These are phyloP conservation scores for Fusarium sororula DNA, from an alignment of 2,329 filamentous ascomycete species.

Conservation along the genomic window DNA sequence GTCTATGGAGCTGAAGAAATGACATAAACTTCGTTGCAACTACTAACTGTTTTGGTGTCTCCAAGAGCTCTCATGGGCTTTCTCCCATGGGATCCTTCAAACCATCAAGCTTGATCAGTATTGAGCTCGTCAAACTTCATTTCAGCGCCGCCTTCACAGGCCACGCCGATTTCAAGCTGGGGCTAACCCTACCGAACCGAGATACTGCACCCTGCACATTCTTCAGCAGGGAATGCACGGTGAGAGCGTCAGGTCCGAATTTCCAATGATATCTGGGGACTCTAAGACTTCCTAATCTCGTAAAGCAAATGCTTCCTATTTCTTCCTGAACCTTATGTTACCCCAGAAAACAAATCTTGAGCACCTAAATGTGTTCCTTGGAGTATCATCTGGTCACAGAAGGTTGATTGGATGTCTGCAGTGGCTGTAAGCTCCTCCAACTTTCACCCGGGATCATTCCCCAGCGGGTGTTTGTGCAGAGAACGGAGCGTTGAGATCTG, in stretches of 20 bases:
- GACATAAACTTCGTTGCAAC: too few species aligned
- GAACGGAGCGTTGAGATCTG: neutral
- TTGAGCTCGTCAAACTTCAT: neutral
- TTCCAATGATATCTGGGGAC: neutral
- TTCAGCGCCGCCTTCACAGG: neutral
- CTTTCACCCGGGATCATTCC: neutral
- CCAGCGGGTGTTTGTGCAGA: neutral
- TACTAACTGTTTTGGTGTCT: too few species aligned
- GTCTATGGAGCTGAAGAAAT: too few species aligned
- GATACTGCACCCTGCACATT: rapidly evolving
- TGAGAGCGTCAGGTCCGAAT: neutral
- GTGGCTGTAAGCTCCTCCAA: neutral
- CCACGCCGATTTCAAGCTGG: rapidly evolving
- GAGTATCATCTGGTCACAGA: neutral
- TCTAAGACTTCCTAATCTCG: rapidly evolving
- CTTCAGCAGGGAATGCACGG: neutral
- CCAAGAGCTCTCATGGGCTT: rapidly evolving
- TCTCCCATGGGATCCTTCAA: neutral
- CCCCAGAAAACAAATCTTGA: neutral
- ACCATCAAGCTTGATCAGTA: neutral
- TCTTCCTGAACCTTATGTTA: rapidly evolving
- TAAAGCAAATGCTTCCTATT: neutral
- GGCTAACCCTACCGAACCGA: too few species aligned
- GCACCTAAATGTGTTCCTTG: neutral
- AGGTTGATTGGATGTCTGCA: too few species aligned